Evolutionary conservation across 1,139 yeast genomes (phyloP).

Genomic region (Hansenula sp.): DNA sequence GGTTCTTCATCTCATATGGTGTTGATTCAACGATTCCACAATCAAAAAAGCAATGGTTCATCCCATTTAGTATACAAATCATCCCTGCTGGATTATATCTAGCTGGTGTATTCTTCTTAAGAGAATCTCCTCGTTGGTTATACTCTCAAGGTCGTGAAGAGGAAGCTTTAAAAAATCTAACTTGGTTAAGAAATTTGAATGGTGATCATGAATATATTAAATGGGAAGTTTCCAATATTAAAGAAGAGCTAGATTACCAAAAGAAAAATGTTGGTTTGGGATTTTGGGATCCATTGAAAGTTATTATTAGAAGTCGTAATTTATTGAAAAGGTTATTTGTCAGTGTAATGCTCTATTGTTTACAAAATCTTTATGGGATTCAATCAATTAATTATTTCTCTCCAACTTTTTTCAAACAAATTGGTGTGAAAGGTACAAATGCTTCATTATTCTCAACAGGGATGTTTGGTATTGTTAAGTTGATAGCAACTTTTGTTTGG

Average conservation of each 20-base stretch:
- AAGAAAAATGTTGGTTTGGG: slow-evolving; percentile 39
- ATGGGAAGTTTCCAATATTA: slow-evolving; percentile 50
- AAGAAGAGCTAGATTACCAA: slow-evolving; percentile 50
- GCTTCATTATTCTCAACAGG: slow-evolving; percentile 56
- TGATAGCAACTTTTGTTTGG: slow-evolving; percentile 39
- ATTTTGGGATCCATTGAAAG: slow-evolving; percentile 26
- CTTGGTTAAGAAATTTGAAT: slow-evolving; percentile 46
- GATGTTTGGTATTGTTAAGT: slow-evolving; percentile 49
- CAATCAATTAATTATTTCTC: slow-evolving; percentile 58
- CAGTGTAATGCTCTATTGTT: slow-evolving; percentile 42
- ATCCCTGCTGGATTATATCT: slow-evolving; percentile 41
- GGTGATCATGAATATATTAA: slow-evolving; percentile 48
- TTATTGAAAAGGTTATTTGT: slow-evolving; percentile 44
- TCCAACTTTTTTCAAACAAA: slow-evolving; percentile 46
- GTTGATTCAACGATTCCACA: slow-evolving; percentile 20
- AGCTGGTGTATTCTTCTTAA: slow-evolving; percentile 35
- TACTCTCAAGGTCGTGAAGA: slow-evolving; percentile 33
- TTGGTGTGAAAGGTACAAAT: slow-evolving; percentile 38
- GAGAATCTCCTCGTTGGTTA: slow-evolving; percentile 49
- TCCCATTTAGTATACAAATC: slow-evolving; percentile 46
- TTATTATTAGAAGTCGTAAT: slow-evolving; percentile 32
- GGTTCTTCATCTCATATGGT: slow-evolving; percentile 44
- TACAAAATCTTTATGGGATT: slow-evolving; percentile 59
- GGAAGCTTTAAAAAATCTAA: slow-evolving; percentile 35
- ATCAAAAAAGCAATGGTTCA: slow-evolving; percentile 22